Percentiles rank a stretch among this genome's conserved stretches.
Conservation (phyloP, 257 asterid species). For the Solanum microdontum region DNA sequence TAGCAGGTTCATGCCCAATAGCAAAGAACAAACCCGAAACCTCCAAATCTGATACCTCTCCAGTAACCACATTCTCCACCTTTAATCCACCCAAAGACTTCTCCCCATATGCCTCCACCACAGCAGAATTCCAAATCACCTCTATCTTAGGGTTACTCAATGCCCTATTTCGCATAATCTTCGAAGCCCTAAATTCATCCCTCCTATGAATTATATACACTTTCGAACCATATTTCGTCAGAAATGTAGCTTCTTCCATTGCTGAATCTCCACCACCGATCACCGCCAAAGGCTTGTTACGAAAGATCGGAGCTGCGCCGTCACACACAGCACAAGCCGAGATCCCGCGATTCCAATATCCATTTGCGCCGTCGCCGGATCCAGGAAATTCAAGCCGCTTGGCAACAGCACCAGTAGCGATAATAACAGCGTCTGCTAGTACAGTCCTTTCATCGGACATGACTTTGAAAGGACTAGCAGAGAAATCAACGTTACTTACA, state of each 20-base stretch:
- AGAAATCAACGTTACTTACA: conserved; percentile 53
- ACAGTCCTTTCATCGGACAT: conserved; percentile 42
- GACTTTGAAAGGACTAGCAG: conserved; percentile 39
- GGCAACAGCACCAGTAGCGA: conserved; percentile 82
- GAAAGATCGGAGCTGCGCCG: conserved; percentile 84
- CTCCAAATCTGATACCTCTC: conserved; percentile 44
- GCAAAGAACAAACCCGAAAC: conserved; percentile 79
- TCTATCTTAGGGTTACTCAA: conserved; percentile 49
- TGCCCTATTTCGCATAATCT: conserved; percentile 75
- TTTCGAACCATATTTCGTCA: conserved; percentile 71
- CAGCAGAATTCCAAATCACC: conserved; percentile 63
- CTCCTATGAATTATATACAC: conserved; percentile 77
- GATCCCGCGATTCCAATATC: conserved; percentile 79
- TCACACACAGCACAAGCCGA: conserved; percentile 93
- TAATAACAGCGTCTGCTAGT: conserved; percentile 59
- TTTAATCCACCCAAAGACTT: conserved; percentile 54
- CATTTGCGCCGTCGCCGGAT: conserved; percentile 19
- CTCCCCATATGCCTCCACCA: conserved; percentile 68
- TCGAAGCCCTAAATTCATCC: conserved; percentile 71
- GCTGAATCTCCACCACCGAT: conserved; percentile 98
- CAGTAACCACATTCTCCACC: conserved; percentile 54
- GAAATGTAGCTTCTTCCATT: conserved; percentile 83
- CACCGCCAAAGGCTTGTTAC: conserved; percentile 71
- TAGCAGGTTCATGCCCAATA: conserved; percentile 87
- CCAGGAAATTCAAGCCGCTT: conserved; percentile 54